Conservation (phyloP, 2,329 filamentous ascomycete genomes). For the Diaporthe citri region DNA sequence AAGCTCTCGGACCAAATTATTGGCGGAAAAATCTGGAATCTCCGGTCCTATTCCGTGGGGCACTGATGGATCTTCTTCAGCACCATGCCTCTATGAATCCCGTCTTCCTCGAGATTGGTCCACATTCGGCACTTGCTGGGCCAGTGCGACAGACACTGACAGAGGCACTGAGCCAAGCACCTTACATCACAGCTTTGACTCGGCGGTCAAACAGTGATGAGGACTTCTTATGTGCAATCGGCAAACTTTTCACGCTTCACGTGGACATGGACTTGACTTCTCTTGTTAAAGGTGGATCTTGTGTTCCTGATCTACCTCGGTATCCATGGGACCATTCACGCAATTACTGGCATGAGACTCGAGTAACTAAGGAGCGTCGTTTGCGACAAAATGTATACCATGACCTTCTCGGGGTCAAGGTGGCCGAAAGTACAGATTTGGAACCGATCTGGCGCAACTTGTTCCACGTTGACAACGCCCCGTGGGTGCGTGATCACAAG, state of each 20-base stretch:
- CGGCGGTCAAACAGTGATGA: slow-evolving; percentile 10
- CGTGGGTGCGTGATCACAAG: slow-evolving; percentile 51
- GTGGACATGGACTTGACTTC: not conserved
- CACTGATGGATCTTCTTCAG: slow-evolving; percentile 20
- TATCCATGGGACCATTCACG: slow-evolving; percentile 62
- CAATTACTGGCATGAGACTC: slow-evolving; percentile 54
- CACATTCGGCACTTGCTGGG: slow-evolving; percentile 46
- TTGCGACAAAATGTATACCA: slow-evolving; percentile 52
- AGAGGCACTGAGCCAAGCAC: not conserved
- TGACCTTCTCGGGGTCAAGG: slow-evolving; percentile 54
- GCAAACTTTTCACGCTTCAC: slow-evolving; percentile 30
- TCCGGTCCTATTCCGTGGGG: slow-evolving; percentile 42
- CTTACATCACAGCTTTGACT: slow-evolving; percentile 34
- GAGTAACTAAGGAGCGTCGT: slow-evolving; percentile 50
- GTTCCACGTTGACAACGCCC: slow-evolving; percentile 41
- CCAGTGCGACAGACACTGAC: slow-evolving; percentile 44
- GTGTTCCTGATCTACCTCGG: slow-evolving; percentile 52
- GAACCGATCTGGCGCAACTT: slow-evolving; percentile 40
- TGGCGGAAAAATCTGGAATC: slow-evolving; percentile 48
- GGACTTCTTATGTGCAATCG: slow-evolving; percentile 24
- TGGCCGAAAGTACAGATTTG: slow-evolving; percentile 42
- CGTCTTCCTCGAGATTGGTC: slow-evolving; percentile 47
- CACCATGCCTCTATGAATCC: slow-evolving; percentile 36
- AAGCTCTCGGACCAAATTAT: not conserved
- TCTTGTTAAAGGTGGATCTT: not conserved